These are phyloP conservation scores for Phaseolus lunatus DNA, from an alignment of 306 rosid genomes.

Conservation along the genomic window DNA sequence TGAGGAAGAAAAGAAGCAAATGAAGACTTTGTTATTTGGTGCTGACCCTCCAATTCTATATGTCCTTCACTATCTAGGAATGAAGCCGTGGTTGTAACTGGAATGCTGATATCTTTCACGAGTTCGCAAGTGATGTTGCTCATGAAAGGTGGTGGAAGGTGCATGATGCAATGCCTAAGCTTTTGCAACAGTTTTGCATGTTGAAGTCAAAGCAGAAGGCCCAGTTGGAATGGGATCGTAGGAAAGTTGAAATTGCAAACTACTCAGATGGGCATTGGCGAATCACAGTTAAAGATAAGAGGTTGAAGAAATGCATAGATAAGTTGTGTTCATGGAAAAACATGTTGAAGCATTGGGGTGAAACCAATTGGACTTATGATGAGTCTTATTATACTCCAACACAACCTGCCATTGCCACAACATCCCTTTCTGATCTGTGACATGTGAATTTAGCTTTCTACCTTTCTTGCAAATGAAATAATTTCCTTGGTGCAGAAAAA, in stretches of 20 bases:
- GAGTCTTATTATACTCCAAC: conserved; percentile 15
- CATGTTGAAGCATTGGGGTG: conserved; percentile 23
- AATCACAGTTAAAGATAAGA: conserved; percentile 3
- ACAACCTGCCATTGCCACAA: background rate
- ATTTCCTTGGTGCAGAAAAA: background rate
- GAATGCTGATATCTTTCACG: conserved; percentile 3
- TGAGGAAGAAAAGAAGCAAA: conserved; percentile 61
- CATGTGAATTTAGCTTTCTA: background rate
- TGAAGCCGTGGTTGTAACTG: conserved; percentile 68
- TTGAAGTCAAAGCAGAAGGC: conserved; percentile 25
- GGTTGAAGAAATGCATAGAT: conserved; percentile 23
- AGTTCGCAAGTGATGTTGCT: conserved; percentile 29
- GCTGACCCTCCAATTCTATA: conserved; percentile 65
- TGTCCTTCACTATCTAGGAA: conserved; percentile 76
- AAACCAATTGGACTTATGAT: conserved; percentile 12
- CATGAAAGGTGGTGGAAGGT: conserved; percentile 30
- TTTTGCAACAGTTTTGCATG: conserved; percentile 24
- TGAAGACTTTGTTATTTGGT: conserved; percentile 65
- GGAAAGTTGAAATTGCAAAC: conserved; percentile 9
- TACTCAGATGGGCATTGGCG: background rate
- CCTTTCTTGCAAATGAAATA: background rate
- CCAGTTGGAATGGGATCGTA: conserved; percentile 29
- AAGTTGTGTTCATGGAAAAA: conserved; percentile 12
- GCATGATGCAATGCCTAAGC: conserved; percentile 24
- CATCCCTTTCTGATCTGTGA: background rate